Percentiles rank a stretch among this genome's conserved stretches.
Conservation (phyloP, 2,329 filamentous ascomycete species). For the Didymella segeticola region DNA sequence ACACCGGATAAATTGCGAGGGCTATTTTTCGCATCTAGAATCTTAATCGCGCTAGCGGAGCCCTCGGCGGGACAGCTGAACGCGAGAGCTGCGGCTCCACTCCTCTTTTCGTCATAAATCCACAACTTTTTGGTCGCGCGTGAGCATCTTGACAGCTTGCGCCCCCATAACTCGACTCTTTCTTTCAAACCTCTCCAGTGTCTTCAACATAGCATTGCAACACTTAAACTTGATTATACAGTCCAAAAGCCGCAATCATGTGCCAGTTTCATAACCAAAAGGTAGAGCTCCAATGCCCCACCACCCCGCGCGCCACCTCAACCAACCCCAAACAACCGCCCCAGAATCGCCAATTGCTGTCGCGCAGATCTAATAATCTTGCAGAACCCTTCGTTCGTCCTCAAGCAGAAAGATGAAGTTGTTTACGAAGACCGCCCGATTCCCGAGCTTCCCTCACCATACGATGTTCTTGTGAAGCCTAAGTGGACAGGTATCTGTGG, state of each 20-base stretch:
- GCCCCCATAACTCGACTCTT: constrained; percentile 11
- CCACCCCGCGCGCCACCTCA: constrained; percentile 21
- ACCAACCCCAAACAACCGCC: constrained; percentile 15
- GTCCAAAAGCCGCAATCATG: constrained; percentile 28
- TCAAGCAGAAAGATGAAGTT: constrained; percentile 77
- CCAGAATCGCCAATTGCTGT: constrained; percentile 13
- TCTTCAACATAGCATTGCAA: not conserved
- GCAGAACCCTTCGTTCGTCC: constrained; percentile 81
- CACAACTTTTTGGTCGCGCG: constrained; percentile 25
- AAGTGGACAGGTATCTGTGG: constrained; percentile 91
- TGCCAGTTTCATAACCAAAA: constrained; percentile 39
- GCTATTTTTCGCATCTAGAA: constrained; percentile 37
- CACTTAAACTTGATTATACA: not conserved
- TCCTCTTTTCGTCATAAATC: constrained; percentile 35
- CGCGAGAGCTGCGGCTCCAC: constrained; percentile 36
- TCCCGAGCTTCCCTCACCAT: constrained; percentile 68
- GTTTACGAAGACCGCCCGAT: constrained; percentile 77
- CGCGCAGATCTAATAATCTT: constrained; percentile 17
- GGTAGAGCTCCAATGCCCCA: constrained; percentile 43
- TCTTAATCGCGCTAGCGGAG: constrained; percentile 28
- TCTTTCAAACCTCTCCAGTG: not conserved
- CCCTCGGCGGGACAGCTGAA: constrained; percentile 36
- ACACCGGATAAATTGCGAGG: constrained; percentile 46
- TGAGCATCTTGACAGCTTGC: constrained; percentile 21
- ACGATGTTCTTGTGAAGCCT: constrained; percentile 82